Conservation (phyloP, 2,329 filamentous ascomycete genomes). For the Sarocladium strictum region DNA sequence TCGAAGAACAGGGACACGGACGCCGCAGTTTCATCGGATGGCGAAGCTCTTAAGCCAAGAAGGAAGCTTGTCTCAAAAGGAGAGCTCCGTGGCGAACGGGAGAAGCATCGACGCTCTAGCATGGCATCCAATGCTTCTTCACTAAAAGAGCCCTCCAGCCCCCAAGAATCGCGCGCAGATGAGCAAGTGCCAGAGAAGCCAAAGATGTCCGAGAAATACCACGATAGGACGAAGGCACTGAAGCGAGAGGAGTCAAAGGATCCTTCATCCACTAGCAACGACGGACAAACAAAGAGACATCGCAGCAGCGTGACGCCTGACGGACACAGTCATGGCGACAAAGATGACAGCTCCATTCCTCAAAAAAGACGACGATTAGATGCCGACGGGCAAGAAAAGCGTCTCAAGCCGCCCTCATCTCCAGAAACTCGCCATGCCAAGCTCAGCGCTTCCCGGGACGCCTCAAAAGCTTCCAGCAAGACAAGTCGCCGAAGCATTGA, state of each 20-base stretch:
- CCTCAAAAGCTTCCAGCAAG: constrained; percentile 7
- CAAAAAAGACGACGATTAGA: constrained; percentile 54
- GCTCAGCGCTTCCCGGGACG: constrained; percentile 32
- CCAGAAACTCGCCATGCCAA: constrained; percentile 28
- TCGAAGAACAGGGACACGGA: constrained; percentile 50
- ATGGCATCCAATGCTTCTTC: constrained; percentile 50
- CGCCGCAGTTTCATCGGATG: constrained; percentile 48
- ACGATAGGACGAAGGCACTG: constrained; percentile 54
- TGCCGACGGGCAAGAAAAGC: constrained; percentile 43
- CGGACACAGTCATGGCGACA: constrained; percentile 42
- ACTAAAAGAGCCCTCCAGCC: constrained; percentile 47
- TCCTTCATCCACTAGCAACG: constrained; percentile 41
- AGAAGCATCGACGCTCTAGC: constrained; percentile 53
- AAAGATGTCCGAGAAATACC: constrained; percentile 47
- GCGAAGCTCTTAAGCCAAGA: constrained; percentile 52
- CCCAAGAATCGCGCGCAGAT: constrained; percentile 42
- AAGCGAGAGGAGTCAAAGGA: constrained; percentile 58
- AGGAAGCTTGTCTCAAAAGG: constrained; percentile 59
- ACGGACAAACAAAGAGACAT: constrained; percentile 50
- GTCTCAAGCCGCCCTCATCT: constrained; percentile 34
- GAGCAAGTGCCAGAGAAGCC: constrained; percentile 40
- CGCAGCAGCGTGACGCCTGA: constrained; percentile 55
- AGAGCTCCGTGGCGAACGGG: constrained; percentile 53
- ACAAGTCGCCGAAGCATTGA: constrained; percentile 22
- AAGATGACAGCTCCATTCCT: constrained; percentile 45